Base-by-base conservation (phyloP, 805 yeast species). In the Kuraishia ogatae region DNA sequence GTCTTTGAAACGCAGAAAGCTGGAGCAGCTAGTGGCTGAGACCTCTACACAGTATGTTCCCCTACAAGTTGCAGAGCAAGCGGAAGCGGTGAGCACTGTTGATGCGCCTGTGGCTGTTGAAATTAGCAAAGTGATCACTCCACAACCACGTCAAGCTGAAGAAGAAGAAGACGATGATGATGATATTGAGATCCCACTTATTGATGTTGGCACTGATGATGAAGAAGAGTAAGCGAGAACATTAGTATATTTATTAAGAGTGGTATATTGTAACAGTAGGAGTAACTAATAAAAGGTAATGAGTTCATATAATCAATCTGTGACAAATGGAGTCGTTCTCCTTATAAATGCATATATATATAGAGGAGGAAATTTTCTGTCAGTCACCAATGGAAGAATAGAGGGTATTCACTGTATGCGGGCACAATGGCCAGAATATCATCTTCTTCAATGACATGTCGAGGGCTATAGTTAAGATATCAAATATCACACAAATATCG, bases 181-280 rank as follows among this genome's bases (percentile, higher is more conserved):
- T 1, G 74, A 71, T 48, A 66, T 71, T 55, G 74, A 69, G 55
- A 69, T 71, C 48, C 74, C 74, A 1, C 70, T 63, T 53, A 71
- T 71, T 50, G 69, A 66, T 50, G 64, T 64, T 19, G 67, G 61
- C 6, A 66, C 62, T 20, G 70, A 67, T 43, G 68, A 66, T 13
- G 69, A 64, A 10, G 61, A 64, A 3, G 56, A 57, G 23, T 51
- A 50, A 50, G 48, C 50, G 21, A n/a, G 29, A 26, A 26, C 8
- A 6, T 26, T 26, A 26, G 29, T n/a, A n/a, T n/a, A n/a, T n/a
- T n/a, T n/a, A n/a, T n/a, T n/a, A n/a, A n/a, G n/a, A n/a, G n/a
- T n/a, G n/a, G n/a, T n/a, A n/a, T n/a, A n/a, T n/a, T n/a, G 10
- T 26, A 6, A 26, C 8, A 26, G 29, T 26, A 10, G 29, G 10